Conservation (phyloP, 2,329 filamentous ascomycete genomes). For the Ceratocystis cacaofunesta region DNA sequence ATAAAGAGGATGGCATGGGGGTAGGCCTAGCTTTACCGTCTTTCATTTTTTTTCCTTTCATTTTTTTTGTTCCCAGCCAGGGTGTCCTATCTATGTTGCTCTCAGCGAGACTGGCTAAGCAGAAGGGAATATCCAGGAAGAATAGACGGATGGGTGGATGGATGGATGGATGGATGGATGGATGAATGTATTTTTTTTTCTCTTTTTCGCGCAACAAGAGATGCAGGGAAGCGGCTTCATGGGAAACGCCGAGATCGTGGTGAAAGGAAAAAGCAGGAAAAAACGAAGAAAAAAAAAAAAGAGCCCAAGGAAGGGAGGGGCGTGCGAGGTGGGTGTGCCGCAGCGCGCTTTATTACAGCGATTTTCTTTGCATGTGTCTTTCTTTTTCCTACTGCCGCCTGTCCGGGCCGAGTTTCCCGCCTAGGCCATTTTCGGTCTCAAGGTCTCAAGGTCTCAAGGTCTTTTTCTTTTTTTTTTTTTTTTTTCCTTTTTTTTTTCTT, state of each 20-base stretch:
- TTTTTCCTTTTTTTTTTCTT: neutral
- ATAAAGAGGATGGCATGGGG: neutral
- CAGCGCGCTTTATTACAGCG: neutral
- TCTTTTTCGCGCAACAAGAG: neutral
- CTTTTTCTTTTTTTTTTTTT: neutral
- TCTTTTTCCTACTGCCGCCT: neutral
- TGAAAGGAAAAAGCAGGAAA: neutral
- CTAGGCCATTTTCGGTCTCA: neutral
- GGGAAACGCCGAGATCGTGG: neutral
- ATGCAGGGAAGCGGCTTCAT: neutral
- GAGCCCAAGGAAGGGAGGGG: neutral
- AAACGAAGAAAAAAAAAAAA: neutral
- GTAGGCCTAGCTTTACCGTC: neutral
- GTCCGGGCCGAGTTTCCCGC: neutral
- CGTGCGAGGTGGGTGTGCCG: neutral
- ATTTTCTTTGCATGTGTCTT: neutral
- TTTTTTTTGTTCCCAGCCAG: too few species aligned
- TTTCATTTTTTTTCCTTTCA: too few species aligned
- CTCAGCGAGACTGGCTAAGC: neutral
- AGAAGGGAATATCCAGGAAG: neutral
- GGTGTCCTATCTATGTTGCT: neutral
- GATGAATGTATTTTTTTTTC: too few species aligned
- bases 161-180: too few species aligned
- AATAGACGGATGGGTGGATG: neutral
- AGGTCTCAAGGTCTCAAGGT: neutral